phyloP scores from a whole-genome alignment of 2,329 filamentous ascomycete genomes.

The Fusarium sp. region DNA sequence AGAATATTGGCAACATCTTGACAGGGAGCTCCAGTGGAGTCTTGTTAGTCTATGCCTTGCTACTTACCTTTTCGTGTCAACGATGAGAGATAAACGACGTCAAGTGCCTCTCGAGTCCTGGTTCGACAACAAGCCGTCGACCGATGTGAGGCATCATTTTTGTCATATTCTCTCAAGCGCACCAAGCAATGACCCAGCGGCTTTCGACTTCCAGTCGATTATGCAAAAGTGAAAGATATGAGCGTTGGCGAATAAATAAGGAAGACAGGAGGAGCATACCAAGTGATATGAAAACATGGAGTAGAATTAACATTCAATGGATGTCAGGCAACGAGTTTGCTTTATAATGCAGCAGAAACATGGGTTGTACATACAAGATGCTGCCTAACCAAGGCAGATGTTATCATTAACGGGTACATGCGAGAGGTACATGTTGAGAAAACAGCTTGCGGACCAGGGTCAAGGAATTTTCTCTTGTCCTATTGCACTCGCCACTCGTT shows the following conservation, averaged over 20 bases:
- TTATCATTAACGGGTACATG: no score
- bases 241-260: not conserved
- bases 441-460: not conserved
- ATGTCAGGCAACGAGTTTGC: not conserved
- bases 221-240: not conserved
- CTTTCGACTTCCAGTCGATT: not conserved
- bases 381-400: no score
- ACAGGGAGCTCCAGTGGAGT: not conserved
- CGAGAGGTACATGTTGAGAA: no score
- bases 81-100: not conserved
- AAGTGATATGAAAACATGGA: not conserved
- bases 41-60: not conserved
- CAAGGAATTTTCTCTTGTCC: not conserved
- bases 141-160: not conserved
- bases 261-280: not conserved
- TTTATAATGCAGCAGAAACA: not conserved
- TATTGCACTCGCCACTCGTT: not conserved
- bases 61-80: not conserved
- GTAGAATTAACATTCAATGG: not conserved
- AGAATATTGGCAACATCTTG: not conserved
- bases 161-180: not conserved
- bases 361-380: not conserved
- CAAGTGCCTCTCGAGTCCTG: not conserved
- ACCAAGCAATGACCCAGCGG: not conserved
- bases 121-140: not conserved